Percentiles rank a stretch among this genome's conserved stretches.
phyloP scores from a whole-genome alignment of 345 rosid genomes.

The Hibiscus mutabilis region DNA sequence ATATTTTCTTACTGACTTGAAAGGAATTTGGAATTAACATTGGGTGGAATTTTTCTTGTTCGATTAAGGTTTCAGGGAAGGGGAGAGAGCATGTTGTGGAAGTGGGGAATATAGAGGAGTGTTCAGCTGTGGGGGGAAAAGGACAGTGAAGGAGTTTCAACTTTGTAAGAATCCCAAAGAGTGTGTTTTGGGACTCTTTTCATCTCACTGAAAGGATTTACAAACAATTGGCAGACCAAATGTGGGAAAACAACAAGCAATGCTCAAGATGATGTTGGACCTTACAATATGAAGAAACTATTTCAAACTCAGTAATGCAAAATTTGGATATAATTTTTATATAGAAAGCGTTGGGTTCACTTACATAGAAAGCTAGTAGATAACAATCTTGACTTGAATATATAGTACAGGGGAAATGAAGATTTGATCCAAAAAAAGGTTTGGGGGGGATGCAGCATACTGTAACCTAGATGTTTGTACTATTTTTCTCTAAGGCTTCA shows the following conservation, averaged over 20 bases:
- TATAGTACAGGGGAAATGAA: too few species aligned
- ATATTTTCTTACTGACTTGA: neutral
- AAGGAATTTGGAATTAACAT: neutral
- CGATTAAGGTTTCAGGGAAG: conserved; percentile 57
- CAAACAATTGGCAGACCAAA: conserved; percentile 44
- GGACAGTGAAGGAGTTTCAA: conserved; percentile 49
- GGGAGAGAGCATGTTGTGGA: conserved; percentile 73
- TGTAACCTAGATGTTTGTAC: too few species aligned
- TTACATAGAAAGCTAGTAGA: too few species aligned
- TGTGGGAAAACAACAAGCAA: conserved; percentile 35
- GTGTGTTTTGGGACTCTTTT: conserved; percentile 63
- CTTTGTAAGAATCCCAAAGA: conserved; percentile 56
- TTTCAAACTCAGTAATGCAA: conserved; percentile 15
- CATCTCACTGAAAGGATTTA: conserved; percentile 54
- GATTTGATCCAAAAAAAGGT: too few species aligned
- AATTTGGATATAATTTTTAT: neutral
- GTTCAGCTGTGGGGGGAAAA: conserved; percentile 64
- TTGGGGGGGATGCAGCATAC: too few species aligned
- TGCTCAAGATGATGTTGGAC: conserved; percentile 17
- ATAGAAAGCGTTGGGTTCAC: too few species aligned
- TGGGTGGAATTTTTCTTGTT: neutral
- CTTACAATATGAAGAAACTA: conserved; percentile 28
- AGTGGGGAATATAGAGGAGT: conserved; percentile 56
- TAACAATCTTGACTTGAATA: too few species aligned
- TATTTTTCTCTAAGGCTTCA: neutral